Conservation (phyloP, 2,329 filamentous ascomycete genomes). For the Aspergillus tubingensis region DNA sequence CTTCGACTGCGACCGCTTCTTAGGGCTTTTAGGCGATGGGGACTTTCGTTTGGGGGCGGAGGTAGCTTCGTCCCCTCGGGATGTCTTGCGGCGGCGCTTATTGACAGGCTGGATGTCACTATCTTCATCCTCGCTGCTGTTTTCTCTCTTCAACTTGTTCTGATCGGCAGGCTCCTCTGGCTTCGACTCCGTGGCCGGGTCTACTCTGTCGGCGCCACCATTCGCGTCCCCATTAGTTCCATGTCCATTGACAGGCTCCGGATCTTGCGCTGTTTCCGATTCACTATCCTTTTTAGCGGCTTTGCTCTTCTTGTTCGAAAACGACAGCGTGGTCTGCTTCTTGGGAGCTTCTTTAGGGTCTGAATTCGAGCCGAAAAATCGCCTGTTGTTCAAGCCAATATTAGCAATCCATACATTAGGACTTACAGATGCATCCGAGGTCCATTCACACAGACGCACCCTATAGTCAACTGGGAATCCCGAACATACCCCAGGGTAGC, state of each 20-base stretch:
- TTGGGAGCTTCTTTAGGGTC: constrained; percentile 58
- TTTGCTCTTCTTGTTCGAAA: constrained; percentile 60
- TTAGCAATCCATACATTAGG: not conserved
- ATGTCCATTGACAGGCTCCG: not conserved
- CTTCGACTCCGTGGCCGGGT: constrained; percentile 16
- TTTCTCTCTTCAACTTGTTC: constrained; percentile 24
- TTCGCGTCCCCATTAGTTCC: constrained; percentile 15
- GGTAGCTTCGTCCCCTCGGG: constrained; percentile 40
- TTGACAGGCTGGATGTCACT: constrained; percentile 56
- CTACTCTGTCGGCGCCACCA: constrained; percentile 14
- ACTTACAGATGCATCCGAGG: not conserved
- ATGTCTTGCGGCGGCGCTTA: constrained; percentile 53
- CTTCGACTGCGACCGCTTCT: constrained; percentile 22
- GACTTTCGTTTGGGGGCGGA: constrained; percentile 23
- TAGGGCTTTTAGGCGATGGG: constrained; percentile 24
- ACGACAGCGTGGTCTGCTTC: constrained; percentile 78
- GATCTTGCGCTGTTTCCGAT: constrained; percentile 29
- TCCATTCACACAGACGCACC: constrained; percentile 54
- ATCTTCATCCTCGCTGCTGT: constrained; percentile 38
- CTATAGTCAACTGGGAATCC: constrained; percentile 70
- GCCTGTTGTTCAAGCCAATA: constrained; percentile 55
- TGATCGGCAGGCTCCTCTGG: constrained; percentile 1
- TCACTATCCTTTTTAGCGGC: constrained; percentile 32
- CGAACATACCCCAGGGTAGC: constrained; percentile 87
- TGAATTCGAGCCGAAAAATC: constrained; percentile 75